These are phyloP conservation scores for Coffea canephora DNA, from an alignment of 257 asterid genomes.

Conservation along the genomic window DNA sequence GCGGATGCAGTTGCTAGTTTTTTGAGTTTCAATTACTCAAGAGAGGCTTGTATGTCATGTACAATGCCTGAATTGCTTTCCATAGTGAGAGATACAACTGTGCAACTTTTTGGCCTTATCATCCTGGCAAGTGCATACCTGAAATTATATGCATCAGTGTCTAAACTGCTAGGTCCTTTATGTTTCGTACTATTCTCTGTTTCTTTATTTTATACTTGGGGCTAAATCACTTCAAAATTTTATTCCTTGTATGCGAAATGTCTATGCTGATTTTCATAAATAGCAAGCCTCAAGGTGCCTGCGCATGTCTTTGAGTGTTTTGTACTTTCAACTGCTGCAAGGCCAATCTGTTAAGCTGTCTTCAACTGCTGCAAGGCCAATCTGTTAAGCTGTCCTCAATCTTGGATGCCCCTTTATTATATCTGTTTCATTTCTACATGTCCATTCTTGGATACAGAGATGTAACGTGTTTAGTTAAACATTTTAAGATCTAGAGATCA, in stretches of 20 bases:
- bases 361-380: too few species aligned
- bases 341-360: too few species aligned
- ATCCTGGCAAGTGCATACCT: not conserved
- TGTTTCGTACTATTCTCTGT: too few species aligned
- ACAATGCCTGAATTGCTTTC: constrained; percentile 5
- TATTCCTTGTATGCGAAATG: too few species aligned
- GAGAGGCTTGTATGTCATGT: not conserved
- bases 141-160: not conserved
- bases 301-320: not conserved
- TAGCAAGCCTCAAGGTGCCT: not conserved
- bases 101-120: not conserved
- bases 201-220: not conserved
- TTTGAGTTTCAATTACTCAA: constrained; percentile 11
- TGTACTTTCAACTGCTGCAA: too few species aligned
- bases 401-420: too few species aligned
- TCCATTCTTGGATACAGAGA: too few species aligned
- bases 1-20: constrained; percentile 16
- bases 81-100: not conserved
- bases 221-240: not conserved
- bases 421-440: too few species aligned
- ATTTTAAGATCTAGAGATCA: too few species aligned
- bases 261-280: not conserved
- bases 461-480: too few species aligned
- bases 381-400: too few species aligned
- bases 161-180: not conserved